Base-by-base conservation (phyloP, 108 stramenopile species). In the Conticribra guillardii region DNA sequence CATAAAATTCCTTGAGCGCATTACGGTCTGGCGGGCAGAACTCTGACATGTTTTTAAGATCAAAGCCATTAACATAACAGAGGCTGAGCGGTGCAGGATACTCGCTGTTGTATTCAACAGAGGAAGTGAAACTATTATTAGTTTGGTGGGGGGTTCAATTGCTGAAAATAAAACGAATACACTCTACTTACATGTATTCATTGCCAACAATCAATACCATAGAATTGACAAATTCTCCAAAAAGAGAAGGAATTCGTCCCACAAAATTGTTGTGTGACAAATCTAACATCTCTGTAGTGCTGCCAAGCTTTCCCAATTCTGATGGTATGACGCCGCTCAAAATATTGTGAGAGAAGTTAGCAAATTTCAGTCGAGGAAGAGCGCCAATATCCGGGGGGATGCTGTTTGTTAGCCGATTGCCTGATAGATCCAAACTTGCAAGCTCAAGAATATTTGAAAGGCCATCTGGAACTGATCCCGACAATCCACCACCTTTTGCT, bases 1-100 rank as follows among this genome's bases (percentile, higher is more conserved):
- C 16, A 28, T 31, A 71, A 41, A 71, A 54, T 34, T 54, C 62
- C 4, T 44, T 61, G 18, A 71, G 27, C n/a, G 70, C 70, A 33
- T 50, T 62, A 16, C 70, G 41, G 49, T 71, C 70, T 11, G 53
- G 29, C 1, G 66, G 66, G 30, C 66, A 67, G 18, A 55, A 29
- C 3, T 16, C 21, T 3, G 1, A 24, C 15, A 32, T 33, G 28
- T 26, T 27, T 19, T 54, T 45, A 3, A 67, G 54, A 29, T 67
- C 66, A 27, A 55, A 67, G 0, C 61, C 61, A 45, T 14, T 11
- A 1, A 55, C 27, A 45, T 19, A 60, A 17, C 69, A 60, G 1
- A 67, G 52, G 30, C 27, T 46, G 16, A 67, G 54, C 1, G 66
- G 66, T 9, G 54, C 48, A 28, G 66, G 66, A 11, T 41, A 11